Conservation (phyloP, 2,329 filamentous ascomycete species). For the Fusarium neocosmosporiellum region DNA sequence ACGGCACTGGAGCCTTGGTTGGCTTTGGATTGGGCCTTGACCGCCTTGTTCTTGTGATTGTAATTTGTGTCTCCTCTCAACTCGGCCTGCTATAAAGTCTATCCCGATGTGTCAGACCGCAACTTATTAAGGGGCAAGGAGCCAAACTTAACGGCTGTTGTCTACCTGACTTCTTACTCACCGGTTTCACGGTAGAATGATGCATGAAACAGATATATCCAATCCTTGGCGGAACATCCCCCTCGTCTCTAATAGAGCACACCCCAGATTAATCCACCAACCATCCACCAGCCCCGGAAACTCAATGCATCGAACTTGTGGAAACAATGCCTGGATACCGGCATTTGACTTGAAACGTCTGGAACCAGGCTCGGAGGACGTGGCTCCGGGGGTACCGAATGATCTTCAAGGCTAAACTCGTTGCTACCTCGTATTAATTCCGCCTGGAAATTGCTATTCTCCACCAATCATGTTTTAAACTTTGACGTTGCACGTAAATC, state of each 20-base stretch:
- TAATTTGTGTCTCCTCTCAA: background rate
- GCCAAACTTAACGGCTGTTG: background rate
- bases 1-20: slow-evolving; percentile 2
- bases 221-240: background rate
- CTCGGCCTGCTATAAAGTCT: background rate
- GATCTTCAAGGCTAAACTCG: background rate
- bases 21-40: background rate
- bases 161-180: background rate
- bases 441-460: slow-evolving; percentile 8
- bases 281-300: background rate
- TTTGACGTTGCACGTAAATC: background rate
- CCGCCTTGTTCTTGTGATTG: background rate
- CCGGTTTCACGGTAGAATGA: background rate
- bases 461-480: slow-evolving; percentile 23
- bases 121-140: background rate
- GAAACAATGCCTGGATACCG: background rate
- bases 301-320: background rate
- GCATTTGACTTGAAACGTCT: slow-evolving; percentile 22
- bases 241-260: background rate
- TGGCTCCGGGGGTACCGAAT: slow-evolving; percentile 9
- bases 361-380: slow-evolving; percentile 28
- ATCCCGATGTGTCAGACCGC: background rate
- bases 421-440: background rate
- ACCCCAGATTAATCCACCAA: background rate
- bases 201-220: background rate